Conservation (phyloP, 163 green algal genomes). For the Chloromonas sp. region DNA sequence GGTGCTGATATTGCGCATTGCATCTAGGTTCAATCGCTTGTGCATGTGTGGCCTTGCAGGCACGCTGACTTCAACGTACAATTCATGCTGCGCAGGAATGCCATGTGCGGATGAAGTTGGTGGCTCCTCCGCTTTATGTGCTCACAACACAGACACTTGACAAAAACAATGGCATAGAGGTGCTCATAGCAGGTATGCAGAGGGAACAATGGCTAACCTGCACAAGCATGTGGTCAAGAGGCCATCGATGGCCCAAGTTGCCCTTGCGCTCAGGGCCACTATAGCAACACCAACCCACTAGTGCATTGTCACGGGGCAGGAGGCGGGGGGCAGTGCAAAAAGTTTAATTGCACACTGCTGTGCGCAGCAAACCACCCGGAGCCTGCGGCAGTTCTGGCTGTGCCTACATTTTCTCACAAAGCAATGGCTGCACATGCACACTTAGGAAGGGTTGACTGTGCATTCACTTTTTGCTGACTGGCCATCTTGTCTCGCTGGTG, state of each 20-base stretch:
- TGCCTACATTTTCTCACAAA: background rate
- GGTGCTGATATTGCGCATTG: no score
- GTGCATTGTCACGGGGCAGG: no score
- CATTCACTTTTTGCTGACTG: background rate
- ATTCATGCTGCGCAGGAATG: slow-evolving; percentile 56
- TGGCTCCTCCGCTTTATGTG: slow-evolving; percentile 95
- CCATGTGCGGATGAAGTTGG: slow-evolving; percentile 92
- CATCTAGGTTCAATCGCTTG: no score
- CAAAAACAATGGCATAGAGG: slow-evolving; percentile 78
- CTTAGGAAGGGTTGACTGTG: background rate
- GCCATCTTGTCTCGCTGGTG: background rate
- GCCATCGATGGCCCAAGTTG: no score
- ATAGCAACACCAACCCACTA: no score
- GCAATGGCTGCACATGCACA: background rate
- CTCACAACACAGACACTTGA: slow-evolving; percentile 94
- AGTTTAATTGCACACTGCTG: no score
- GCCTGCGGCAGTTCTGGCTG: background rate
- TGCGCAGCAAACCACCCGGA: background rate
- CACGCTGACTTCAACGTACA: background rate
- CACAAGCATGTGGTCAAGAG: background rate
- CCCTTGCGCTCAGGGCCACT: no score
- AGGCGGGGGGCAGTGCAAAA: no score
- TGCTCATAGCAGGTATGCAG: slow-evolving; percentile 41
- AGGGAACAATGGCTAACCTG: background rate
- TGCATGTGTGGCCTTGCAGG: background rate